Evolutionary conservation across 2,329 filamentous ascomycete species (phyloP).

Genomic region (Claviceps sp.): DNA sequence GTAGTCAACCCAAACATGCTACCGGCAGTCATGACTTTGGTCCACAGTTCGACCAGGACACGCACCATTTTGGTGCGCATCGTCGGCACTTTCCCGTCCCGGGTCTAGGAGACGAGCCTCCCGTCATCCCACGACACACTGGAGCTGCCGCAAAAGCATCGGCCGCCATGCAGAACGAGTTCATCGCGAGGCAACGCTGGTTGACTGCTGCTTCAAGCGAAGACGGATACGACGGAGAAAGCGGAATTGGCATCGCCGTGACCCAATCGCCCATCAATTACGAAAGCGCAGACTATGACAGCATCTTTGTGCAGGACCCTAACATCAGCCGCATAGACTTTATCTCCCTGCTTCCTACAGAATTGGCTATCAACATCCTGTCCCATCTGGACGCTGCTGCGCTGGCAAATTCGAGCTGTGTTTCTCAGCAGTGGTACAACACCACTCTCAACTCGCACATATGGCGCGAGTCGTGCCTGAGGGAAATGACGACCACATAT

Average conservation of each 20-base stretch:
- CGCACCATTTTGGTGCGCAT: constrained; percentile 11
- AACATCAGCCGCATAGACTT: constrained; percentile 45
- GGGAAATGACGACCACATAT: constrained; percentile 47
- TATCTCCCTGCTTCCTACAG: constrained; percentile 37
- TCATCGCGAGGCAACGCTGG: constrained; percentile 26
- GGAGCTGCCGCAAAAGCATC: constrained; percentile 50
- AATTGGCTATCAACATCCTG: constrained; percentile 46
- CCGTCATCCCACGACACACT: constrained; percentile 44
- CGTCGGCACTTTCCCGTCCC: constrained; percentile 28
- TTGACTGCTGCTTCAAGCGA: constrained; percentile 27
- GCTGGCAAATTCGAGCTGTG: constrained; percentile 33
- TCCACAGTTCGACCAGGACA: constrained; percentile 29
- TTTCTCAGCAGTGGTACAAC: constrained; percentile 37
- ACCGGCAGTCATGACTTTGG: constrained; percentile 36
- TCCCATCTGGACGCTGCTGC: constrained; percentile 40
- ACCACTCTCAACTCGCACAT: constrained; percentile 41
- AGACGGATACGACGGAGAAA: constrained; percentile 44
- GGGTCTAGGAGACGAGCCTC: constrained; percentile 38
- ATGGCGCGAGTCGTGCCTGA: constrained; percentile 50
- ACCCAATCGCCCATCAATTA: constrained; percentile 27
- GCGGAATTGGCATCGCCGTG: constrained; percentile 48
- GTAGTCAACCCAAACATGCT: constrained; percentile 33
- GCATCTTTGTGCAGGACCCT: constrained; percentile 19
- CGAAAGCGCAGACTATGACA: constrained; percentile 21
- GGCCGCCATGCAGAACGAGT: constrained; percentile 45